These are phyloP conservation scores for Saccharum hybrid DNA, from an alignment of 202 grass and related monocot species.

Conservation along the genomic window DNA sequence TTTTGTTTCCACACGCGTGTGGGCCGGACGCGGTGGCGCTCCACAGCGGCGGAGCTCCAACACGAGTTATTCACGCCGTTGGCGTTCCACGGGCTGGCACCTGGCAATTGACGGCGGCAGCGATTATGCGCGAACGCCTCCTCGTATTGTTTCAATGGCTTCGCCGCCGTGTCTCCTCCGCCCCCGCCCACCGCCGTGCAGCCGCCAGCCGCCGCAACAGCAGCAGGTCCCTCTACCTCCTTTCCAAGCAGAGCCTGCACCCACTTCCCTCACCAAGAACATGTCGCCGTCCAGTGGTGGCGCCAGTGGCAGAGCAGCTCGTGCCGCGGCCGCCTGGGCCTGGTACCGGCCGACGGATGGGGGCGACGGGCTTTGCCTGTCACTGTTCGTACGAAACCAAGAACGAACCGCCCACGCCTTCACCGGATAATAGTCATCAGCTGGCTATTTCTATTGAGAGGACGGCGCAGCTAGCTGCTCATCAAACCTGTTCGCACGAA, in stretches of 20 bases:
- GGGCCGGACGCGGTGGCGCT: too few species aligned
- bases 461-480: too few species aligned
- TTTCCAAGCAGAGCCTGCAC: neutral
- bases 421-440: too few species aligned
- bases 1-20: too few species aligned
- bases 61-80: too few species aligned
- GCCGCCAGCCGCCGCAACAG: neutral
- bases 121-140: too few species aligned
- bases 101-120: too few species aligned
- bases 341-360: constrained; percentile 1
- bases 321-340: too few species aligned
- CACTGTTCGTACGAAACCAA: constrained; percentile 50
- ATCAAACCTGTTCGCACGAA: too few species aligned
- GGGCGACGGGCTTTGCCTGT: constrained; percentile 23
- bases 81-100: too few species aligned
- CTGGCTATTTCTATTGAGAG: too few species aligned
- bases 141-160: constrained; percentile 32
- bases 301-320: constrained; percentile 14
- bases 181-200: constrained; percentile 4
- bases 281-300: neutral
- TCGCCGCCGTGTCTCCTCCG: constrained; percentile 30
- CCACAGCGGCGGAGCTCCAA: too few species aligned
- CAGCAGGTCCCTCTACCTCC: neutral
- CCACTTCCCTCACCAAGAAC: neutral
- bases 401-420: neutral